Base-by-base conservation (phyloP, 306 rosid species). In the Prunus padus region DNA sequence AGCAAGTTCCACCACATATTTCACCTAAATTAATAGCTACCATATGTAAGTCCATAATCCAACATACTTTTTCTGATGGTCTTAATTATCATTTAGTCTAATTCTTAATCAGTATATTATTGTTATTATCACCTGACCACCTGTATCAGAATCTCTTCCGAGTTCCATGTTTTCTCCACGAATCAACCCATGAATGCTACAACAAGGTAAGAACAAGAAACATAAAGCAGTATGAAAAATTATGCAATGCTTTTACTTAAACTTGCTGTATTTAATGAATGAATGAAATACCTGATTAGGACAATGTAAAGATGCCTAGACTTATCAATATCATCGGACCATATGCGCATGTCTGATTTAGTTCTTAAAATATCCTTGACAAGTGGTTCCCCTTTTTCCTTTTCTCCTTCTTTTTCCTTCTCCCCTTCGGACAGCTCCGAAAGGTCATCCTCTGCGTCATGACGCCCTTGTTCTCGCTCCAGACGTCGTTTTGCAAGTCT, bases 141-240 rank as follows among this genome's bases (percentile, higher is more conserved):
- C 97, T 0, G 97, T 91, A 64, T 91, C 95, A 56, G 97, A 91
- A 77, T 91, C 97, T 80, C 91, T 84, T 60, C 97, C 97, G 14
- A 91, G 95, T 79, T 91, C 95, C 97, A 91, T 91, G 74, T 91
- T 89, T 71, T 91, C 95, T 61, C 95, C 97, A 71, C 97, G 88
- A 37, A 91, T 82, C 87, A 91, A 76, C 55, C 97, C 97, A 79
- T 91, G 97, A 79, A 91, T 60, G 65, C 97, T 90, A 49, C 63
- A 78, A 19, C 14, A 18, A 18, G 68, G 19, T n/a, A 30, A 62
- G 67, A 62, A 30, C 12, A 62, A 62, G 67, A 62, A 62, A 16
- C 44, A 8, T 33, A 1, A 19, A 37, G 18, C 16, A 18, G 22
- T 3, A 62, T 0, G 63, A 66, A 33, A 40, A 40, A 20, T n/a